A percentile compares a stretch with the other conserved stretches of the same genome.
Conservation (phyloP, 2,329 filamentous ascomycete genomes). For the Blumeria graminis region DNA sequence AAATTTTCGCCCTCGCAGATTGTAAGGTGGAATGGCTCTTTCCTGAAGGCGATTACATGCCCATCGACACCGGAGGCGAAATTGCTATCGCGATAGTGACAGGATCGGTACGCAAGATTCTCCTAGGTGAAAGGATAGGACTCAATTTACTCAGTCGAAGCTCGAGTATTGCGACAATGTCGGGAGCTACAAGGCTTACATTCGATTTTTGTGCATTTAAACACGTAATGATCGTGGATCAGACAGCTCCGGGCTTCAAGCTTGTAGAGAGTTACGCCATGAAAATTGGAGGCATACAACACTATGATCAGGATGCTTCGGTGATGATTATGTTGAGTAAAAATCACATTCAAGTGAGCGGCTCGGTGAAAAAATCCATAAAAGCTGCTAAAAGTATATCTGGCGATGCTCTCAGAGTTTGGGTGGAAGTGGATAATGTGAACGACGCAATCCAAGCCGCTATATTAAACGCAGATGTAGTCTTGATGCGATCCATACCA, state of each 20-base stretch:
- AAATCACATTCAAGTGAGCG: constrained; percentile 87
- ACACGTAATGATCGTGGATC: constrained; percentile 69
- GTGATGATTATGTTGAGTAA: constrained; percentile 99
- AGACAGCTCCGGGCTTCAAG: constrained; percentile 89
- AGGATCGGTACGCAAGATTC: constrained; percentile 50
- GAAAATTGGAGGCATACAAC: constrained; percentile 77
- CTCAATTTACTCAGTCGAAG: constrained; percentile 78
- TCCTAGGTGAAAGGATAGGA: constrained; percentile 83
- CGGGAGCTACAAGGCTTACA: constrained; percentile 26
- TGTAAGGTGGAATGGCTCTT: constrained; percentile 83
- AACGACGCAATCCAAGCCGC: constrained; percentile 81
- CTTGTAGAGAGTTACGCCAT: constrained; percentile 97
- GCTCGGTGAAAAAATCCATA: constrained; percentile 70
- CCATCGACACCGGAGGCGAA: constrained; percentile 27
- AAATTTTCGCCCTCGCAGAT: constrained; percentile 72
- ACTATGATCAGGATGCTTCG: constrained; percentile 73
- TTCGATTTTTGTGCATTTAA: constrained; percentile 45
- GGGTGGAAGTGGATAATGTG: constrained; percentile 83
- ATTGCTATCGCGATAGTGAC: constrained; percentile 53
- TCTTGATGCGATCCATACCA: constrained; percentile 40
- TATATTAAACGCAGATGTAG: constrained; percentile 69
- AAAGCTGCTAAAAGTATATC: constrained; percentile 58
- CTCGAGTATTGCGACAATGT: constrained; percentile 66
- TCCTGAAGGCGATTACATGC: constrained; percentile 46
- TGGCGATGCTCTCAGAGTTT: constrained; percentile 81